Base-by-base conservation (phyloP, 1,284 basidiomycete species). In the Chondrostereum purpureum region DNA sequence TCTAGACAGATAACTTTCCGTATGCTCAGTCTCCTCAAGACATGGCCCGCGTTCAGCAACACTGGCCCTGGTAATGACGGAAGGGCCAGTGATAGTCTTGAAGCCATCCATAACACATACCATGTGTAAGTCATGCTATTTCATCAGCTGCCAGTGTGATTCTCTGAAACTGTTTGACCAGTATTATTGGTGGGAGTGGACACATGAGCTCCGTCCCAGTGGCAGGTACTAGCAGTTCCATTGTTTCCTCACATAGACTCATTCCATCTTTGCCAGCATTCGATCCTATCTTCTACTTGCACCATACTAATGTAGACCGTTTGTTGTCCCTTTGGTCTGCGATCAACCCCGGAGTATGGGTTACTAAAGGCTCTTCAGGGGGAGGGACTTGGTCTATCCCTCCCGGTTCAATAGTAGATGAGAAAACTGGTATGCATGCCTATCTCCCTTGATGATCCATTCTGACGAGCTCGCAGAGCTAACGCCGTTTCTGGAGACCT, bases 251-350 rank as follows among this genome's bases (percentile, higher is more conserved):
- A 4, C 6, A 22, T n/a, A n/a, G n/a, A 40, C 18, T 21, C 10
- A 37, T 17, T 17, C 12, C 12, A 10, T 31, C 11, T 5, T 43
- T 31, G 8, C 5, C 46, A 69, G 73, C 61, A 1, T 70, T 72
- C 49, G 73, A 75, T 50, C 72, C 72, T 1, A 67, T 73, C 44
- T 75, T 75, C 59, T 75, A 59, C 54, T 53, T 75, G 50, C 72
- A 73, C 48, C 73, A 75, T 50, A 51, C 56, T 42, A 69, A 74
- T 38, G 67, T 73, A 18, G 73, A 75, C 48, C 66, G 73, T n/a
- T 12, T 72, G 48, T 56, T 72, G 20, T 62, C 70, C 3, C 51
- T 75, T 18, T 75, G 71, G 72, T 52, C 62, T 5, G 67, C 65
- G 1, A 45, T 73, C 24, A 65, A 72, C 45, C 66, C 62, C 2